Evolutionary conservation across 371 early-diverging fungal species (phyloP).

Genomic region (Apophysomyces trapeziformis): DNA sequence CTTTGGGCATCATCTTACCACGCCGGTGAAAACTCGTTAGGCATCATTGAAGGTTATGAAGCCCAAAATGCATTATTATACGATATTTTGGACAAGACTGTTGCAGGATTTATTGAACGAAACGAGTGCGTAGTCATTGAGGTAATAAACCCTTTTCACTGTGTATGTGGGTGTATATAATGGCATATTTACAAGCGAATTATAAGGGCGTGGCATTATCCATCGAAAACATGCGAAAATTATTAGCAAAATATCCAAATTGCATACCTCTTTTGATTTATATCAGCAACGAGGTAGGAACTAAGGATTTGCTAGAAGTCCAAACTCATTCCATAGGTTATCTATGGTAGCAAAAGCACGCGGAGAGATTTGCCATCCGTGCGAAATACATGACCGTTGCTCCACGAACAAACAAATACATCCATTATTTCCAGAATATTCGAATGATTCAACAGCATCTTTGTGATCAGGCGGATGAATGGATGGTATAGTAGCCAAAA

Average conservation of each 20-base stretch:
- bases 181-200: background rate
- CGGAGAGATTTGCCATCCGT: constrained; percentile 47
- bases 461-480: constrained; percentile 35
- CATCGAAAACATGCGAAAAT: constrained; percentile 31
- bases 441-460: constrained; percentile 41
- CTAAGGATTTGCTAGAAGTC: background rate
- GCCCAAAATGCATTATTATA: constrained; percentile 39
- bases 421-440: constrained; percentile 44
- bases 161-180: background rate
- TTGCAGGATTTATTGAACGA: constrained; percentile 25
- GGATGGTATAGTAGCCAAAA: constrained; percentile 23
- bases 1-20: constrained; percentile 46
- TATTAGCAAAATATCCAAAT: constrained; percentile 31
- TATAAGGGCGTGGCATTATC: constrained; percentile 42
- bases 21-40: constrained; percentile 25
- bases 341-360: constrained; percentile 34
- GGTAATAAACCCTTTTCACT: constrained; percentile 15
- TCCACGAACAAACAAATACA: constrained; percentile 42
- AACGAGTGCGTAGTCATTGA: constrained; percentile 42
- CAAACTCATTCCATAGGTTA: background rate
- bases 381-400: constrained; percentile 52
- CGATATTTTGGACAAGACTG: constrained; percentile 35
- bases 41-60: constrained; percentile 36
- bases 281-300: constrained; percentile 39
- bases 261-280: constrained; percentile 44